Evolutionary conservation across 2,329 filamentous ascomycete genomes (phyloP), one percentile per base, ranked within the genome.

Genomic region (Aspergillus amoenus): DNA sequence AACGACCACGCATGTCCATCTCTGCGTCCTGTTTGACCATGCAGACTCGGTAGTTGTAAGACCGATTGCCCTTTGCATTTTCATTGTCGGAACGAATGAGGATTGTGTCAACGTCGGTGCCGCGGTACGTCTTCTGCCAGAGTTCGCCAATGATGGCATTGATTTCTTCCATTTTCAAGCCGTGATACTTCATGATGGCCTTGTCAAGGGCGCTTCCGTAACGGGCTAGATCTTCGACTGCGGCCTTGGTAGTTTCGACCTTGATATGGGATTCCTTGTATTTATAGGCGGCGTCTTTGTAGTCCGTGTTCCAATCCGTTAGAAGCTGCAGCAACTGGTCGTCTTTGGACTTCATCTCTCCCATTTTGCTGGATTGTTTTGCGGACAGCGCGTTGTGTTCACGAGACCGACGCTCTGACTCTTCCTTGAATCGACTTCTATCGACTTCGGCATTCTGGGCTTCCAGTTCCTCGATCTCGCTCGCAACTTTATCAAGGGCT

Each of bases 1-100:
- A 99, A 55, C 94, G 90, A 1, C 94, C 95, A 61, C 94, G 91
- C 94, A 99, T 99, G 78, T 99, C 94, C 92, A 99, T 96, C 75
- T 99, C 94, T 0, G 90, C 91, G 69, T 95, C 92, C 71, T 93
- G 89, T 79, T 99, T 99, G 66, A 96, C 87, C 94, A 99, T 99
- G 75, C 91, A 93, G 5, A 99, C 88, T 46, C 94, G 90, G 80
- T 99, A 99, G 77, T 99, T 97, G 82, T 97, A 97, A 61, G 82
- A 90, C 67, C 91, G 87, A 68, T 91, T 92, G 52, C 85, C 88
- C 56, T 85, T 84, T 41, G 81, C 81, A 46, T 84, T 85, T 72
- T 97, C 94, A 66, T 87, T 88, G 74, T 97, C 93, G 17, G 93
- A 96, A 41, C 90, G 89, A 76, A 99, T 97, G 69, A 95, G 84